Evolutionary conservation across 2,329 filamentous ascomycete genomes (phyloP).

Genomic region (Aspergillus phoenicis): DNA sequence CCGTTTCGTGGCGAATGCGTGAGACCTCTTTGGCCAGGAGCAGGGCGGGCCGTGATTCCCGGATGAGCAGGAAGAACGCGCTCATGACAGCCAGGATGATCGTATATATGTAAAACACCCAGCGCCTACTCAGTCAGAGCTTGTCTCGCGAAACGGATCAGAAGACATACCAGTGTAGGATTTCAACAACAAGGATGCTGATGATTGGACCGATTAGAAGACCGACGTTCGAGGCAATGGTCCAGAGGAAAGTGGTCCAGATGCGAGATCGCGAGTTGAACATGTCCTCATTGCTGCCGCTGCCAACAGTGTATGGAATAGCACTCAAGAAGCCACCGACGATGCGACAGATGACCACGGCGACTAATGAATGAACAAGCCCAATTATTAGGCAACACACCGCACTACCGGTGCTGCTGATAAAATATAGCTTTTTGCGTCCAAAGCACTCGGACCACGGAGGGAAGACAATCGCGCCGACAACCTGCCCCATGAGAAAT

Average conservation of each 20-base stretch:
- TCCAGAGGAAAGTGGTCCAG: constrained; percentile 51
- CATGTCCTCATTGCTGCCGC: constrained; percentile 54
- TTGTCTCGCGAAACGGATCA: neutral
- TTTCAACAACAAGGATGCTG: constrained; percentile 40
- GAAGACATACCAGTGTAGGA: neutral
- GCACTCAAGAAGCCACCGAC: constrained; percentile 48
- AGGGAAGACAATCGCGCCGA: constrained; percentile 34
- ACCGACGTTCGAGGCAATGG: constrained; percentile 43
- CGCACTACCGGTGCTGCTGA: constrained; percentile 24
- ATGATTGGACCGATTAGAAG: constrained; percentile 48
- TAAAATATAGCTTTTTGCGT: constrained; percentile 34
- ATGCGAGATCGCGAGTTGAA: constrained; percentile 47
- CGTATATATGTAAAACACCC: constrained; percentile 48
- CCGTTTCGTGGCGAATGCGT: constrained; percentile 27
- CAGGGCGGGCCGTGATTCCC: constrained; percentile 48
- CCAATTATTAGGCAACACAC: constrained; percentile 39
- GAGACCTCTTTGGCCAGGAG: constrained; percentile 40
- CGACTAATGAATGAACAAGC: constrained; percentile 34
- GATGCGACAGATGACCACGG: constrained; percentile 43
- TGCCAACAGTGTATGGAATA: constrained; percentile 50
- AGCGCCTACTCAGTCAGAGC: constrained; percentile 36
- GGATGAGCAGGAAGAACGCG: constrained; percentile 39
- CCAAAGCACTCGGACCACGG: constrained; percentile 38
- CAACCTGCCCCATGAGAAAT: constrained; percentile 30
- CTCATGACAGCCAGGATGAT: constrained; percentile 38